A percentile compares a stretch with the other conserved stretches of the same genome.
These are phyloP conservation scores for Cryomyces minteri DNA, from an alignment of 495 filamentous ascomycete genomes.

Conservation along the genomic window DNA sequence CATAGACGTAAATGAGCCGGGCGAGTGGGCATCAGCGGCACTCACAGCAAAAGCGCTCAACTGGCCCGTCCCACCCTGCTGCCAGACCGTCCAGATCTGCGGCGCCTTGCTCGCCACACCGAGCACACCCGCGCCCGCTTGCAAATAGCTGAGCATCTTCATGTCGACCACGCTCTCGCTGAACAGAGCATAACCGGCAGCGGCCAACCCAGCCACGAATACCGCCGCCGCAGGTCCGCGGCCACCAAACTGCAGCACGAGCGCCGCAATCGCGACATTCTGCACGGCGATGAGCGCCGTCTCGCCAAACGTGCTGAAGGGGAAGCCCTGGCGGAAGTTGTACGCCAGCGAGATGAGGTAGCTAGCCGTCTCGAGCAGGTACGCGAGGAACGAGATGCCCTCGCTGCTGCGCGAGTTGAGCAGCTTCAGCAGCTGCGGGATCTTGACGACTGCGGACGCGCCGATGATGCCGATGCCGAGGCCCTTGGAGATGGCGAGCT, in stretches of 20 bases:
- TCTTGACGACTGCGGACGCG: slow-evolving; percentile 77
- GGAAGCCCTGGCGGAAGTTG: slow-evolving; percentile 74
- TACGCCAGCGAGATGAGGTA: slow-evolving; percentile 80
- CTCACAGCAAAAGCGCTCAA: slow-evolving; percentile 88
- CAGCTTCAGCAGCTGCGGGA: slow-evolving; percentile 89
- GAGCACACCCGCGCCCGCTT: slow-evolving; percentile 69
- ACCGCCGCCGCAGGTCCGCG: slow-evolving; percentile 38
- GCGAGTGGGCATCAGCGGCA: slow-evolving; percentile 2
- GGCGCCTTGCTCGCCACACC: slow-evolving; percentile 78
- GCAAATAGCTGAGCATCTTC: slow-evolving; percentile 52
- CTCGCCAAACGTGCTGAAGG: slow-evolving; percentile 93
- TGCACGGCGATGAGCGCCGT: slow-evolving; percentile 78
- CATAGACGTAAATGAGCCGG: too few relatives aligned
- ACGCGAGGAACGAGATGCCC: slow-evolving; percentile 76
- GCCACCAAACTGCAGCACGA: slow-evolving; percentile 68
- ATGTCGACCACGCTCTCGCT: slow-evolving; percentile 45
- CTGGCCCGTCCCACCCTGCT: slow-evolving; percentile 78
- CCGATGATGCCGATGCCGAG: slow-evolving; percentile 85
- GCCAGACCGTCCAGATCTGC: slow-evolving; percentile 72
- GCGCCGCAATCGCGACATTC: slow-evolving; percentile 68
- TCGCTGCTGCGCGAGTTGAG: slow-evolving; percentile 55
- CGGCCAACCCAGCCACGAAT: slow-evolving; percentile 59
- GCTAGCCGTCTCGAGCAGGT: slow-evolving; percentile 72
- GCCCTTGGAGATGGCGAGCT: slow-evolving; percentile 75
- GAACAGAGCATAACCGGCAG: slow-evolving; percentile 45